Conservation (phyloP, 2,329 filamentous ascomycete genomes). For the Beauveria varroae region DNA sequence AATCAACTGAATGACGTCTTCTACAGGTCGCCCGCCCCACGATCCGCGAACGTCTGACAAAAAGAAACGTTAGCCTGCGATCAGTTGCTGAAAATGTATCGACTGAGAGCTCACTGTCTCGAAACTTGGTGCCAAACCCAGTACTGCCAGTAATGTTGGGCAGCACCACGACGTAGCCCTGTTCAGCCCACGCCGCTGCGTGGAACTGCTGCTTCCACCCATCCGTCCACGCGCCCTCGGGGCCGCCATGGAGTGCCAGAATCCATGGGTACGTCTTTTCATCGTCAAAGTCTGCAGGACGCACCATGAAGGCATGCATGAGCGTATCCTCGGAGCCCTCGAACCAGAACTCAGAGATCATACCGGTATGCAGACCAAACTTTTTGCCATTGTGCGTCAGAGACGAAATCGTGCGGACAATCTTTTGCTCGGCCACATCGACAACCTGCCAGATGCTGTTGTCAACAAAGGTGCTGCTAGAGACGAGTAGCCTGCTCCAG, state of each 20-base stretch:
- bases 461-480: conserved; percentile 30
- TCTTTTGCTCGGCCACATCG: conserved; percentile 15
- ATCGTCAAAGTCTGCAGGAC: conserved; percentile 30
- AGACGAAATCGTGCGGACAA: conserved; percentile 23
- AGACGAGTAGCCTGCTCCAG: conserved; percentile 26
- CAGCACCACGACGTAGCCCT: conserved; percentile 52
- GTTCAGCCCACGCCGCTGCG: conserved; percentile 48
- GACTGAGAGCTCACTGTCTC: conserved; percentile 19
- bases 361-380: conserved; percentile 26
- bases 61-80: conserved; percentile 22
- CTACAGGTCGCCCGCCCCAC: conserved; percentile 48
- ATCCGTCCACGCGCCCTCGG: conserved; percentile 43
- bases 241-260: conserved; percentile 30
- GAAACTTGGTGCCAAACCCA: conserved; percentile 42
- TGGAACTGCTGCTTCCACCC: conserved; percentile 46
- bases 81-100: too few species aligned
- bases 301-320: conserved; percentile 33
- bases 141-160: conserved; percentile 53
- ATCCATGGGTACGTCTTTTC: conserved; percentile 30
- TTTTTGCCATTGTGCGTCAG: conserved; percentile 24
- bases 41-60: conserved; percentile 37
- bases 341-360: conserved; percentile 34
- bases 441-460: conserved; percentile 30
- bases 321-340: conserved; percentile 27
- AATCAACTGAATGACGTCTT: conserved; percentile 48